Evolutionary conservation across 768 basidiomycete genomes (phyloP).

Genomic region (Auricularia cornea): DNA sequence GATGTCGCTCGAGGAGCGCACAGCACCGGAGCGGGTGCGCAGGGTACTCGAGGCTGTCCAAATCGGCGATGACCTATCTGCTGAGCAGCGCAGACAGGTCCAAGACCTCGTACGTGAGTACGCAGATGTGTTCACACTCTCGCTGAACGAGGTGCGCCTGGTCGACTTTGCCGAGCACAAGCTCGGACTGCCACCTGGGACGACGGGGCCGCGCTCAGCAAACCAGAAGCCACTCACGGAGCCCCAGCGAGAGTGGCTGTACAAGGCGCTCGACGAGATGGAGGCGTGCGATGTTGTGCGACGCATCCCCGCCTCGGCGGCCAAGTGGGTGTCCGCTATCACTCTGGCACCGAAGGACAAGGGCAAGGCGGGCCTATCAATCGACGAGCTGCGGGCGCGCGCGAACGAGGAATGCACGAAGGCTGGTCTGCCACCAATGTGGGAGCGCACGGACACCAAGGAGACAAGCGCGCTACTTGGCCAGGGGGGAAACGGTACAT

Average conservation of each 20-base stretch:
- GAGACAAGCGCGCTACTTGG: slow-evolving; percentile 3
- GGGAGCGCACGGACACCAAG: not conserved
- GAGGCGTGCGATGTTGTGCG: slow-evolving; percentile 26
- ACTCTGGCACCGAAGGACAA: slow-evolving; percentile 32
- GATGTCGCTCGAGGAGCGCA: no score
- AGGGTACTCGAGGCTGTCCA: slow-evolving; percentile 12
- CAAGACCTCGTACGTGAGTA: slow-evolving; percentile 18
- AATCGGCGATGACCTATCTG: slow-evolving; percentile 24
- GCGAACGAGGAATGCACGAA: slow-evolving; percentile 28
- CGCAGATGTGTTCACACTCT: slow-evolving; percentile 34
- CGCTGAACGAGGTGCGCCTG: slow-evolving; percentile 28
- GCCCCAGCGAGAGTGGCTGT: slow-evolving; percentile 24
- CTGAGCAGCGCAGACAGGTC: slow-evolving; percentile 17
- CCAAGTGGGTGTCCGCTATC: slow-evolving; percentile 28
- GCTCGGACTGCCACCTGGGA: no score
- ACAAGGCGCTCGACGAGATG: slow-evolving; percentile 27
- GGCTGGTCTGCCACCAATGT: slow-evolving; percentile 15
- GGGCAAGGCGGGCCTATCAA: slow-evolving; percentile 18
- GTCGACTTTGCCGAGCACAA: slow-evolving; percentile 25
- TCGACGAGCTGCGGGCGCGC: slow-evolving; percentile 26
- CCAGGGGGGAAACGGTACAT: no score
- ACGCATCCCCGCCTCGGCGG: slow-evolving; percentile 19
- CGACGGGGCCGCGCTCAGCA: no score
- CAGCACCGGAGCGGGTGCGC: slow-evolving; percentile 9
- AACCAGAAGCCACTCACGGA: slow-evolving; percentile 24